Evolutionary conservation across 140 eudicot species (phyloP).

Genomic region (Ambrosia hybrid): DNA sequence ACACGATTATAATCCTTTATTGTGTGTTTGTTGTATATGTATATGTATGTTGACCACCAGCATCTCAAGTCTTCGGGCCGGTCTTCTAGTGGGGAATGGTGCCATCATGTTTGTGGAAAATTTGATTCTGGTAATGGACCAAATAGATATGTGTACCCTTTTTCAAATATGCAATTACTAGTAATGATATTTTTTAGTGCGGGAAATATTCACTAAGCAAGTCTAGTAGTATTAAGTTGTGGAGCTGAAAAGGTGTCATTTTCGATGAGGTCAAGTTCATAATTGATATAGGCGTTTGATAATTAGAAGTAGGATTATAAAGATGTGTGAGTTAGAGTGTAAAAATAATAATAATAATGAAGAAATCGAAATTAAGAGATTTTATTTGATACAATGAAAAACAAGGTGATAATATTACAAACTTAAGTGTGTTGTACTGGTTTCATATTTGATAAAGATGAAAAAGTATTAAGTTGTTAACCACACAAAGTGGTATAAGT

Average conservation of each 20-base stretch:
- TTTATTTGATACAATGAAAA: background rate
- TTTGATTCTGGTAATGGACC: background rate
- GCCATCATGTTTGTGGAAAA: background rate
- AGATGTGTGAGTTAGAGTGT: too few species aligned
- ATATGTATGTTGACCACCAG: background rate
- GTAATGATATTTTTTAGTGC: background rate
- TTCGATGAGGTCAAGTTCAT: too few species aligned
- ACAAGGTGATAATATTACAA: background rate
- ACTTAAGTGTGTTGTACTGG: background rate
- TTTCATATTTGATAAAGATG: background rate
- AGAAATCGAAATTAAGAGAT: background rate
- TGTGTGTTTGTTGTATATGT: accelerated
- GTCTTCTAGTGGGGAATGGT: background rate
- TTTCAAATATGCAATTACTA: background rate
- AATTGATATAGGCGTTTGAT: too few species aligned
- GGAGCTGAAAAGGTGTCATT: too few species aligned
- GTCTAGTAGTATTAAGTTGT: too few species aligned
- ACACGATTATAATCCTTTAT: too few species aligned
- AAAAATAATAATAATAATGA: too few species aligned
- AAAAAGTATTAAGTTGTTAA: too few species aligned
- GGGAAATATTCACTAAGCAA: background rate
- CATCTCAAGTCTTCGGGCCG: background rate
- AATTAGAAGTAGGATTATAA: too few species aligned
- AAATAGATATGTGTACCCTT: background rate
- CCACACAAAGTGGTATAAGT: background rate